phyloP scores from a whole-genome alignment of 1,284 basidiomycete species.

The Chondrostereum purpureum region DNA sequence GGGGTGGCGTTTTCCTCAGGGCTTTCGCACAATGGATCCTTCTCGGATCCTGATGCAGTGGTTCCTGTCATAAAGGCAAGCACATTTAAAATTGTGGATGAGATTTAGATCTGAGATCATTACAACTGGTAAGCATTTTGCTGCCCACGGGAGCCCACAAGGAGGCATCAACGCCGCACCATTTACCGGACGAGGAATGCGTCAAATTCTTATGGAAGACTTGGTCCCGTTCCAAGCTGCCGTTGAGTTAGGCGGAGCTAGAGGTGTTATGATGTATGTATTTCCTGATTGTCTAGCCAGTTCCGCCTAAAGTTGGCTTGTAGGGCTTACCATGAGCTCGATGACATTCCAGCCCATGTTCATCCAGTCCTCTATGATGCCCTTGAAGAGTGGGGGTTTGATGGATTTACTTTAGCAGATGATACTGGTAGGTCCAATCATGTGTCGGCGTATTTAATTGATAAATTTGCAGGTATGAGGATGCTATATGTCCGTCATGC shows the following conservation, averaged over 20 bases:
- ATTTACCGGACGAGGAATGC: constrained; percentile 20
- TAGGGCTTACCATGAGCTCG: constrained; percentile 23
- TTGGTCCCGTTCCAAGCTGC: constrained; percentile 24
- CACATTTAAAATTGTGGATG: not conserved
- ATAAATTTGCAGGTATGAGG: constrained; percentile 13
- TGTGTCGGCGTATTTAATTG: not conserved
- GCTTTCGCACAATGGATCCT: constrained; percentile 21
- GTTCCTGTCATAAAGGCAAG: constrained; percentile 22
- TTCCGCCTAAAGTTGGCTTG: not conserved
- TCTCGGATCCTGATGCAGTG: constrained; percentile 21
- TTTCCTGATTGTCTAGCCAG: not conserved
- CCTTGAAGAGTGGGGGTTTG: constrained; percentile 19
- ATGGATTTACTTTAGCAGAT: constrained; percentile 18
- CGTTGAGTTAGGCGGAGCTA: constrained; percentile 20
- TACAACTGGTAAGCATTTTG: constrained; percentile 19
- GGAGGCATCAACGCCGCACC: constrained; percentile 24
- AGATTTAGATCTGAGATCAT: too few species aligned
- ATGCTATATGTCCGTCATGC: constrained; percentile 17
- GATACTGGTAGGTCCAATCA: constrained; percentile 15
- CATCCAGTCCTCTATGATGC: constrained; percentile 21
- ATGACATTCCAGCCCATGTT: constrained; percentile 21
- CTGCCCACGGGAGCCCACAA: constrained; percentile 21
- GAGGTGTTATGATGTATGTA: constrained; percentile 23
- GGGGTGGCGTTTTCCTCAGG: constrained; percentile 22
- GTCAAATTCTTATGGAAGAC: constrained; percentile 23